Conservation (phyloP, 1,284 basidiomycete genomes). For the Cutaneotrichosporon cutaneum region DNA sequence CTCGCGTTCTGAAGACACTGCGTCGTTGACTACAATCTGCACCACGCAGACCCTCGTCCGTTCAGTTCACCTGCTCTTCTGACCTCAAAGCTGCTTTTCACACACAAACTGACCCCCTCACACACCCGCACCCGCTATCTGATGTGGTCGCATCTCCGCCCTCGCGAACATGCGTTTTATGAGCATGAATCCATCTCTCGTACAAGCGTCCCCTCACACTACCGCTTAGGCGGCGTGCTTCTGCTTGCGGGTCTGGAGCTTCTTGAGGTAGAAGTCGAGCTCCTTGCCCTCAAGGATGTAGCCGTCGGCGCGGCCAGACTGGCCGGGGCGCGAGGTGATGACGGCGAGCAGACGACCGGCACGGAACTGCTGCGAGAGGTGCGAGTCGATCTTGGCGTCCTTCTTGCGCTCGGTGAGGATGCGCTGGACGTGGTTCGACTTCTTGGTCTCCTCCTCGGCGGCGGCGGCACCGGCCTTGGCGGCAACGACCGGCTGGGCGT, state of each 20-base stretch:
- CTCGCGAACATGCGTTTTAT: constrained; percentile 10
- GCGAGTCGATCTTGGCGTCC: constrained; percentile 83
- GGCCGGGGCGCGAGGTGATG: constrained; percentile 89
- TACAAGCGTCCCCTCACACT: constrained; percentile 28
- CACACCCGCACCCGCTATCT: neutral
- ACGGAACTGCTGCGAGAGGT: constrained; percentile 65
- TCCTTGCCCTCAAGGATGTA: constrained; percentile 96
- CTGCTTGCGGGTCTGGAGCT: constrained; percentile 86
- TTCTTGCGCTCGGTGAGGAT: constrained; percentile 84
- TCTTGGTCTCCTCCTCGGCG: constrained; percentile 64
- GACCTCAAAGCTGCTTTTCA: too few species aligned
- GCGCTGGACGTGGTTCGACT: constrained; percentile 84
- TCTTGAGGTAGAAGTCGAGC: constrained; percentile 93
- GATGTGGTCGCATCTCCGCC: constrained; percentile 5
- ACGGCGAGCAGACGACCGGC: constrained; percentile 64
- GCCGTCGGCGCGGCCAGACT: constrained; percentile 89
- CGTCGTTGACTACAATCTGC: too few species aligned
- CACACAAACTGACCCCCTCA: neutral
- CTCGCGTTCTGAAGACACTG: too few species aligned
- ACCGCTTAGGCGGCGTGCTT: constrained; percentile 65
- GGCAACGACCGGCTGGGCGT: constrained; percentile 82
- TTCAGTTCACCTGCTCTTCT: too few species aligned
- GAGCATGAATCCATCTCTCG: constrained; percentile 34
- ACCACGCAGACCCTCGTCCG: neutral
- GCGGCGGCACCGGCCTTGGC: constrained; percentile 60